Evolutionary conservation across 2,329 filamentous ascomycete species (phyloP).

Genomic region (Ascochyta fabae): DNA sequence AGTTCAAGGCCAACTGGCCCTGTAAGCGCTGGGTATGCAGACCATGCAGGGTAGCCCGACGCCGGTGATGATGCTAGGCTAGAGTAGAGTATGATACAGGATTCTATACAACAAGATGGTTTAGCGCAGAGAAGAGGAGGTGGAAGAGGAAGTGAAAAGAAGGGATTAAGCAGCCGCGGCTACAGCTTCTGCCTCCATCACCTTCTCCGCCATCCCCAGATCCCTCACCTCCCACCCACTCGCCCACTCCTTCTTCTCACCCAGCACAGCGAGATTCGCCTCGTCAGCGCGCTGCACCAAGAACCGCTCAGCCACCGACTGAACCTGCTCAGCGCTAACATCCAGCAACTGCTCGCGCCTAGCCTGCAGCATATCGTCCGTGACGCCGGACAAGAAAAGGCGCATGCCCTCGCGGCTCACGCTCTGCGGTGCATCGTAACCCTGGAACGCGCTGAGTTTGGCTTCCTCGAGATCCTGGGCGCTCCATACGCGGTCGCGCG

Average conservation of each 20-base stretch:
- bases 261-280: slow-evolving; percentile 75
- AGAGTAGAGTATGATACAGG: slow-evolving; percentile 11
- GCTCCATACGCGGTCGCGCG: slow-evolving; percentile 79
- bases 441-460: slow-evolving; percentile 93
- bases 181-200: background rate
- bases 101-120: background rate
- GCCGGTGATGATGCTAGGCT: background rate
- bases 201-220: slow-evolving; percentile 64
- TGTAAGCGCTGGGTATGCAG: too few relatives aligned
- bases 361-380: slow-evolving; percentile 85
- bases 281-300: slow-evolving; percentile 72
- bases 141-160: too few relatives aligned
- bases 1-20: too few relatives aligned
- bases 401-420: slow-evolving; percentile 89
- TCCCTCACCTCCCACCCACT: slow-evolving; percentile 79
- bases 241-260: slow-evolving; percentile 80
- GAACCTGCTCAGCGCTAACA: slow-evolving; percentile 80
- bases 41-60: background rate
- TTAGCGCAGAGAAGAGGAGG: background rate
- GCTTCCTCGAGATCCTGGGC: slow-evolving; percentile 91
- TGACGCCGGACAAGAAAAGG: slow-evolving; percentile 83
- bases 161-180: background rate
- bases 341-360: slow-evolving; percentile 85
- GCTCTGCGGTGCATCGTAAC: slow-evolving; percentile 83
- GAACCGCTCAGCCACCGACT: slow-evolving; percentile 80